Base-by-base conservation (phyloP, 1,139 yeast species). In the Pichia sp. region DNA sequence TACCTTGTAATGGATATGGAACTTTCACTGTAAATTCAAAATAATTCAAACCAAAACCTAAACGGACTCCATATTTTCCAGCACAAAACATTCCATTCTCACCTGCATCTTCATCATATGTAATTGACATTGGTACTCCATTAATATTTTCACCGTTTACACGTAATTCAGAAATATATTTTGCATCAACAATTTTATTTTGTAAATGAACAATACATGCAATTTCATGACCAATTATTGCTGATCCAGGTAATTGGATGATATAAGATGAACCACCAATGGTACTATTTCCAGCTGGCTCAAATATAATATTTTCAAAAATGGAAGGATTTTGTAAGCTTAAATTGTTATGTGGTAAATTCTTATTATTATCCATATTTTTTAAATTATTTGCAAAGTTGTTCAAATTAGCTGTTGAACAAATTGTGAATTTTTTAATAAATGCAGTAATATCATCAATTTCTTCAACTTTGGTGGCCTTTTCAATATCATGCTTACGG, bases 1-100 rank as follows among this genome's bases (percentile, higher is more conserved):
- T 34, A 39, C 27, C 43, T 42, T 41, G 46, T 42, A 45, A 53
- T 48, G 54, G 62, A 42, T 47, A 61, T 48, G 62, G 66, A 46
- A 57, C 61, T 44, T 54, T 56, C 38, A 61, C 54, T 7, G 53
- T 49, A 35, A 57, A 65, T 43, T 64, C 66, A 33, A 64, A 48
- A 34, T 59, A 49, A 42, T 65, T 66, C 42, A 66, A 52, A 6
- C 69, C 69, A 38, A 54, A 56, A 6, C 65, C 61, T 25, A 64
- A 47, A 39, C 58, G 60, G 39, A 64, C 49, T 45, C 62, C 66
- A 47, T 55, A 65, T 45, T 58, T 61, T 37, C 63, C 55, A 4
- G 65, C 63, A 40, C 60, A 49, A 47, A 62, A 60, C 7, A 49
- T 50, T 2, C 58, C 57, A 29, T 58, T 54, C 3, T 45, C 45